Conservation (phyloP, 345 rosid species). For the Brassica carinata region DNA sequence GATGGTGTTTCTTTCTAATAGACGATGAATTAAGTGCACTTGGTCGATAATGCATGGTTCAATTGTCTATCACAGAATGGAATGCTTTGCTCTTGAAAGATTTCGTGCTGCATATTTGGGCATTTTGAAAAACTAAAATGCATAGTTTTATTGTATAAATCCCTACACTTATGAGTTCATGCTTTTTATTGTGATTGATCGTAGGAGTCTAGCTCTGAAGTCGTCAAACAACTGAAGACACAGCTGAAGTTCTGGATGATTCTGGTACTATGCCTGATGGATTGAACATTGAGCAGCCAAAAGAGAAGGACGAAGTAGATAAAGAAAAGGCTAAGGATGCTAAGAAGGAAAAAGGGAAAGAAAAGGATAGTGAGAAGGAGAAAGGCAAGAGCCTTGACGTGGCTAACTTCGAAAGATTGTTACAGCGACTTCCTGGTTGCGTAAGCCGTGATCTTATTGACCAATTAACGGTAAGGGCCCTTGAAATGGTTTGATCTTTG, state of each 20-base stretch:
- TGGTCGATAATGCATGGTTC: too few relatives aligned
- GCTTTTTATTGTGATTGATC: conserved; percentile 22
- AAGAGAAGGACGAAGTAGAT: conserved; percentile 81
- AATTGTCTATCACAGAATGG: too few relatives aligned
- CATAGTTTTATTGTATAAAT: conserved; percentile 18
- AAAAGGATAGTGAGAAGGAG: conserved; percentile 85
- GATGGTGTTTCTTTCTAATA: neutral
- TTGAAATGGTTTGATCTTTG: conserved; percentile 23
- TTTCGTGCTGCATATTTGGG: conserved; percentile 1
- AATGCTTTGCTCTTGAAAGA: neutral
- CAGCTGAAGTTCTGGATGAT: conserved; percentile 60
- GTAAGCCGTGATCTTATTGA: conserved; percentile 98
- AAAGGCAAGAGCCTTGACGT: conserved; percentile 87
- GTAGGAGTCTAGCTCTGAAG: conserved; percentile 73
- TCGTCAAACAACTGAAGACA: conserved; percentile 54
- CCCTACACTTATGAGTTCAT: neutral
- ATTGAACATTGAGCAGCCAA: conserved; percentile 62
- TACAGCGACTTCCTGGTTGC: conserved; percentile 95
- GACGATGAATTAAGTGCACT: neutral
- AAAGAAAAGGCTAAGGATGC: conserved; percentile 65
- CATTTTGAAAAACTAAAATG: neutral
- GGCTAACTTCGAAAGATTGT: conserved; percentile 83
- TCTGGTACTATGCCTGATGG: conserved; percentile 60
- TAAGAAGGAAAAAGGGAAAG: conserved; percentile 84
- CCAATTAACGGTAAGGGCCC: conserved; percentile 75